These are phyloP conservation scores for Pseudomassariella vexata DNA, from an alignment of 2,329 filamentous ascomycete genomes.

Conservation along the genomic window DNA sequence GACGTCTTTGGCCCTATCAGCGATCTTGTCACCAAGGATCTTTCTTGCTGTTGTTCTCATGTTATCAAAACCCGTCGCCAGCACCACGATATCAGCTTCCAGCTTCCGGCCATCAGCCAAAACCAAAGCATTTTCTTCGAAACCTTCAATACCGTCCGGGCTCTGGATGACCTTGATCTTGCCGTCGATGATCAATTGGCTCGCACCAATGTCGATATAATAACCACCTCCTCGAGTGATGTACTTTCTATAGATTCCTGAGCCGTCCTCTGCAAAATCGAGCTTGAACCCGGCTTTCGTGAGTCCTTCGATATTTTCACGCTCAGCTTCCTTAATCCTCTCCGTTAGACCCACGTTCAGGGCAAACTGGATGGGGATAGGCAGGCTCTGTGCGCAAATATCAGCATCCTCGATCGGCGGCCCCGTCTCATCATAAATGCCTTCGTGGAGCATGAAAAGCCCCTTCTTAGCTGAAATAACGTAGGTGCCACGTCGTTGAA, in stretches of 20 bases:
- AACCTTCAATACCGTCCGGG: conserved; percentile 27
- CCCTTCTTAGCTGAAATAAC: conserved; percentile 48
- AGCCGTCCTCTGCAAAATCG: conserved; percentile 48
- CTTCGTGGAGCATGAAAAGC: no score
- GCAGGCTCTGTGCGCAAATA: conserved; percentile 50
- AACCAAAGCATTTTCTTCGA: conserved; percentile 22
- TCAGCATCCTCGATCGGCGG: conserved; percentile 64
- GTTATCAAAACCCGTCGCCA: conserved; percentile 55
- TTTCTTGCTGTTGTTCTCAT: conserved; percentile 59
- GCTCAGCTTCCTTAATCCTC: conserved; percentile 28
- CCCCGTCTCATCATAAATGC: conserved; percentile 44
- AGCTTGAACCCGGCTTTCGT: conserved; percentile 51
- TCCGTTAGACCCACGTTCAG: conserved; percentile 42
- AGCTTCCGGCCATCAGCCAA: conserved; percentile 44
- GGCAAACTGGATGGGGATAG: conserved; percentile 54
- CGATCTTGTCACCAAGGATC: conserved; percentile 57
- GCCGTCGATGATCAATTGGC: conserved; percentile 47
- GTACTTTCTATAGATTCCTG: conserved; percentile 54
- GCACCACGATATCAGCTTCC: conserved; percentile 50
- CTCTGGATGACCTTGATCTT: conserved; percentile 49
- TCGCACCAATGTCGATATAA: conserved; percentile 52
- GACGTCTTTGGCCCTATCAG: conserved; percentile 50
- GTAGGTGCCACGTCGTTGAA: conserved; percentile 53
- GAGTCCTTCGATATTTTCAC: conserved; percentile 39
- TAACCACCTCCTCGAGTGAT: conserved; percentile 55